These are phyloP conservation scores for Aspergillus biplanus DNA, from an alignment of 495 filamentous ascomycete genomes.

Conservation along the genomic window DNA sequence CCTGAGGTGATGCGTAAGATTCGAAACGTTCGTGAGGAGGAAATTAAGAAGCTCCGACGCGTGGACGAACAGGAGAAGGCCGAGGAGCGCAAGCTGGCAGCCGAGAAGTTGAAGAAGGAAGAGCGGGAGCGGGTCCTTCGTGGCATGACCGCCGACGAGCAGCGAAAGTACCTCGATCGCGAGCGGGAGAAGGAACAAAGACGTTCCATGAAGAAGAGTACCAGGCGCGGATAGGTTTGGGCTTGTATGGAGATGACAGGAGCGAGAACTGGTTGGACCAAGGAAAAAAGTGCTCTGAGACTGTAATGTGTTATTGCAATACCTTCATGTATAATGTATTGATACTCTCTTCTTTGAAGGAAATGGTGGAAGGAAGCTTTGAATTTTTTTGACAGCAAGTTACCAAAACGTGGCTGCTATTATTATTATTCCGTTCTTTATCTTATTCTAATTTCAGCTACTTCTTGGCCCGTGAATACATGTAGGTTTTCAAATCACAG, in stretches of 20 bases:
- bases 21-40: slow-evolving; percentile 76
- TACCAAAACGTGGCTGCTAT: not conserved
- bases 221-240: slow-evolving; percentile 42
- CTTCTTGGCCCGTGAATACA: too few species aligned
- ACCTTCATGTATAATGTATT: slow-evolving; percentile 35
- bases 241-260: slow-evolving; percentile 4
- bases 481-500: too few species aligned
- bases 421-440: too few species aligned
- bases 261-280: slow-evolving; percentile 1
- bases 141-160: slow-evolving; percentile 85
- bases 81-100: slow-evolving; percentile 78
- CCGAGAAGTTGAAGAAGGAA: slow-evolving; percentile 87
- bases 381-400: not conserved
- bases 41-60: slow-evolving; percentile 77
- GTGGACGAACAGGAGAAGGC: slow-evolving; percentile 89
- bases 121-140: slow-evolving; percentile 86
- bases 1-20: slow-evolving; percentile 87
- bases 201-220: slow-evolving; percentile 72
- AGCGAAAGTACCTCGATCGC: slow-evolving; percentile 92
- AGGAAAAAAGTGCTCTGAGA: slow-evolving; percentile 22
- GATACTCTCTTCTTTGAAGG: slow-evolving; percentile 25
- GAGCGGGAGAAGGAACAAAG: slow-evolving; percentile 83
- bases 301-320: slow-evolving; percentile 22
- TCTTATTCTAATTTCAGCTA: too few species aligned
- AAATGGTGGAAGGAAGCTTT: not conserved